Evolutionary conservation across 2,329 filamentous ascomycete genomes (phyloP).

Genomic region (Arachnomyces sp.): DNA sequence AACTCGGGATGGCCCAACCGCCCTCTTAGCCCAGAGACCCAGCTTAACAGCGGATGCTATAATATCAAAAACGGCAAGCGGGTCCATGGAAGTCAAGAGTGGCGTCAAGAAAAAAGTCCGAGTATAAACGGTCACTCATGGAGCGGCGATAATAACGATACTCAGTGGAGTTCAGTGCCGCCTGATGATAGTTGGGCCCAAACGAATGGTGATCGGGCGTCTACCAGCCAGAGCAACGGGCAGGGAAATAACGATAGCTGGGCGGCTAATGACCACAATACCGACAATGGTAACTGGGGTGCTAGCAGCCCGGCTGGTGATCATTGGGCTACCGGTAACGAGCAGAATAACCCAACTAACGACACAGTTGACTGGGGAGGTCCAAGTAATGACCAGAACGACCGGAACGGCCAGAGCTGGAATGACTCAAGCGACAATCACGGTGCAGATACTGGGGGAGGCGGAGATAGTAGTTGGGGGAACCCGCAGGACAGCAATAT

Average conservation of each 20-base stretch:
- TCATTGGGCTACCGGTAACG: background rate
- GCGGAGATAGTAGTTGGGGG: no score
- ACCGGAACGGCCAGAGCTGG: background rate
- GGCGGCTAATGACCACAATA: background rate
- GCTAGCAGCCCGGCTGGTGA: no score
- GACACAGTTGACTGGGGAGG: background rate
- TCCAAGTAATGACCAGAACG: background rate
- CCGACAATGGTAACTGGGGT: background rate
- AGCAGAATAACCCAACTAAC: background rate
- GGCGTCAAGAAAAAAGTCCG: background rate
- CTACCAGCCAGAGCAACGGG: background rate
- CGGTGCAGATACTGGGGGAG: background rate
- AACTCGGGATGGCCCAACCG: no score
- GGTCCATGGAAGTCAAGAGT: conserved; percentile 4
- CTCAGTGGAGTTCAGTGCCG: background rate
- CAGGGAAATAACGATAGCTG: background rate
- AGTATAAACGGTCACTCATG: background rate
- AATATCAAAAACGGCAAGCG: conserved; percentile 12
- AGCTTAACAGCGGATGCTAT: conserved; percentile 11
- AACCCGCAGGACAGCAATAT: background rate
- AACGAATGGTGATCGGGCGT: background rate
- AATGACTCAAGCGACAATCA: conserved; percentile 1
- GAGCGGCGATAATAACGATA: background rate
- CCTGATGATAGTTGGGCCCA: background rate
- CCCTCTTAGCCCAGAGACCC: no score